A percentile compares a stretch with the other conserved stretches of the same genome.
These are phyloP conservation scores for Handroanthus guayacan DNA, from an alignment of 257 asterid genomes.

Conservation along the genomic window DNA sequence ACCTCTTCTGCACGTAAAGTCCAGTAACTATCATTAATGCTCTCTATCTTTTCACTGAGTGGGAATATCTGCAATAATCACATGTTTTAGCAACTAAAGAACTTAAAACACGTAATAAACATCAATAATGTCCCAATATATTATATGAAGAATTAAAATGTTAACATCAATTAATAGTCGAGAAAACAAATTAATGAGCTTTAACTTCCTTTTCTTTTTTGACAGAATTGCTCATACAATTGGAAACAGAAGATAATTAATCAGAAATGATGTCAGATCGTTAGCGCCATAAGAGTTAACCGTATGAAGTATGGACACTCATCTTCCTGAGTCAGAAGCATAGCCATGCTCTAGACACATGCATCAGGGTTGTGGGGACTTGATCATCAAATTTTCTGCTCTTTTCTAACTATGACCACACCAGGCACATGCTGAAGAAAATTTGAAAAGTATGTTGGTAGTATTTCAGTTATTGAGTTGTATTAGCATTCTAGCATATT, in stretches of 20 bases:
- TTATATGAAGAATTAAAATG: conserved; percentile 19
- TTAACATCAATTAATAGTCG: conserved; percentile 20
- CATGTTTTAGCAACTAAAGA: conserved; percentile 27
- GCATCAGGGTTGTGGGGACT: neutral
- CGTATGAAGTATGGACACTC: conserved; percentile 18
- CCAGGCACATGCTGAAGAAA: neutral
- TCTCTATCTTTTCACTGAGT: conserved; percentile 59
- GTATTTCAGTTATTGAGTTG: too few species aligned
- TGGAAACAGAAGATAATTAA: conserved; percentile 7
- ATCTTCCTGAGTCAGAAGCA: conserved; percentile 11
- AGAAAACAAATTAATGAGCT: conserved; percentile 21
- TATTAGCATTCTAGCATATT: too few species aligned
- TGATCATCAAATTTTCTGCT: neutral
- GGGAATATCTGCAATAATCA: conserved; percentile 62
- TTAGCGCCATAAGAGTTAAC: conserved; percentile 9
- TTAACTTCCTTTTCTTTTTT: conserved; percentile 22
- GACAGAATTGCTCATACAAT: neutral
- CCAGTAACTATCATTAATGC: conserved; percentile 66
- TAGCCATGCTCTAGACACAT: conserved; percentile 29
- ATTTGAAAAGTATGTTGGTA: neutral
- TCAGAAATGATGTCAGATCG: conserved; percentile 14
- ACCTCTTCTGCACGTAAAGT: conserved; percentile 75
- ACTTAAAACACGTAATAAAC: conserved; percentile 6
- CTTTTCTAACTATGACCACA: conserved; percentile 16
- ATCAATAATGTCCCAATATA: conserved; percentile 21